Evolutionary conservation across 257 asterid genomes (phyloP), one percentile per base, ranked within the genome.

Genomic region (Osmanthus fragrans): DNA sequence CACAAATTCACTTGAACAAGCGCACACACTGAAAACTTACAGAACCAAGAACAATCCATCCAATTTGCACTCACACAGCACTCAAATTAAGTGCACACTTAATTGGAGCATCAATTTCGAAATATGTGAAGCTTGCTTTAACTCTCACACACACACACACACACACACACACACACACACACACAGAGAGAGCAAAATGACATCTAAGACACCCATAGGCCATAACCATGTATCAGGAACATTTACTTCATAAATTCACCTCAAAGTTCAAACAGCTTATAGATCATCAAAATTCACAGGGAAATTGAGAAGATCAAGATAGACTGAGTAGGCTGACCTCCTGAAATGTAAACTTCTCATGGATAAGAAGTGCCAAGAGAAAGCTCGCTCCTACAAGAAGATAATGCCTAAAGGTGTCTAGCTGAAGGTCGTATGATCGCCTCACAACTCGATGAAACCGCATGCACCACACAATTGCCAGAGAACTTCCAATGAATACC

Each of bases 401-500:
- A 86, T 86, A 88, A 79, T 94, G 92, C 76, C 97, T 87, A 70
- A 94, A 94, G 19, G 97, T 94, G 80, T 94, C 98, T 73, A 92
- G 86, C 58, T 92, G 92, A 80, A 87, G 94, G 81, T 94, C 97
- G 80, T 92, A 94, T 70, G 99, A 89, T 58, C 97, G 94, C 87
- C 81, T 91, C 72, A 93, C 92, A 73, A 76, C 85, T 27, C 75
- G 84, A 83, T 94, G 92, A 82, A 84, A 88, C 86, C 94, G 87
- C 97, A 94, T 94, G 74, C 96, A 91, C 92, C 95, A 94, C 27
- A 94, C 93, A 79, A 92, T 91, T 67, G 96, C 96, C 82, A 94
- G 65, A 81, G 99, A 86, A 83, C 98, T 94, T 54, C 86, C 96
- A 72, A 94, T 88, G 83, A 94, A 94, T 74, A 94, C 96, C 87